Conservation (phyloP, 1,139 yeast genomes). For the Sugiyamaella japonica region DNA sequence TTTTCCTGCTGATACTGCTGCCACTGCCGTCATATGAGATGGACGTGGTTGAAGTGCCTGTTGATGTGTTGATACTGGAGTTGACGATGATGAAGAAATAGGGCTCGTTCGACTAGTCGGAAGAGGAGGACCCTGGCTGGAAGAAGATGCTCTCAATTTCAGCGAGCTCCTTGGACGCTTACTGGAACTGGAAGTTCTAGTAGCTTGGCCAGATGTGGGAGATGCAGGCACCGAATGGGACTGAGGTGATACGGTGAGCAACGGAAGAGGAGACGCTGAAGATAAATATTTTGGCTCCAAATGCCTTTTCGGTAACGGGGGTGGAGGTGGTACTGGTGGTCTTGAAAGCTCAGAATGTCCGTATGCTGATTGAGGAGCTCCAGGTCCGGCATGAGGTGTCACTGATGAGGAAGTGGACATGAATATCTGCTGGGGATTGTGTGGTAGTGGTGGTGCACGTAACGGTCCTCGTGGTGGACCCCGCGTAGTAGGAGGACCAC, state of each 20-base stretch:
- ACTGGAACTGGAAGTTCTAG: background rate
- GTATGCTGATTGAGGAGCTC: background rate
- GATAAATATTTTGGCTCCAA: background rate
- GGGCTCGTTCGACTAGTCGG: background rate
- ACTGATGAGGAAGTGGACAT: background rate
- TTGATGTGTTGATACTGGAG: background rate
- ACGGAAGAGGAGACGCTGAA: background rate
- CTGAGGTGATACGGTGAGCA: background rate
- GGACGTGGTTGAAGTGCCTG: conserved; percentile 12
- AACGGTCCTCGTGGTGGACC: background rate
- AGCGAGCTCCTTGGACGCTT: conserved; percentile 7
- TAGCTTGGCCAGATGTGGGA: background rate
- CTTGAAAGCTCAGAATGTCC: too few species aligned
- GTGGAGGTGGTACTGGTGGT: background rate
- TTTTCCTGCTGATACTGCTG: background rate
- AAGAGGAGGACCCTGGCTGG: conserved; percentile 1
- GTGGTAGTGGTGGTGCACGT: conserved; percentile 6
- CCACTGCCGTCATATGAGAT: conserved; percentile 4
- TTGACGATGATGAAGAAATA: background rate
- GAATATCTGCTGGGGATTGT: background rate
- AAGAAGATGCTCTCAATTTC: conserved; percentile 1
- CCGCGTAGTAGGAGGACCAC: background rate
- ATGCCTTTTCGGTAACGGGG: background rate
- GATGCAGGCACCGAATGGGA: background rate
- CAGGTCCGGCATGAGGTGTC: background rate